A percentile compares a stretch with the other conserved stretches of the same genome.
phyloP scores from a whole-genome alignment of 805 yeast species.

The Jamesozyma spencerorum region DNA sequence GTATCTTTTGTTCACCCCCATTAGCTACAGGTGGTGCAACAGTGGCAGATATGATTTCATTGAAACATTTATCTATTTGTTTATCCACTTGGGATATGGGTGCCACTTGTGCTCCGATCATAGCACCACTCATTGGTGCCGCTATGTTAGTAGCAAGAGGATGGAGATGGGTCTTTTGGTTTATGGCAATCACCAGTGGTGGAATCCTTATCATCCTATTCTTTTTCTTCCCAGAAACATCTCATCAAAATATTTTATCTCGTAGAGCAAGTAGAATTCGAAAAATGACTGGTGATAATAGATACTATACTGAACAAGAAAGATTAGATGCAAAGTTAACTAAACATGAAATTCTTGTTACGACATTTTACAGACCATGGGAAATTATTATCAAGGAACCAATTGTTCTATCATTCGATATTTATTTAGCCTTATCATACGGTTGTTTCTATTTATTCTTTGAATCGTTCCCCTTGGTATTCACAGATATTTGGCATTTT shows the following conservation, averaged over 20 bases:
- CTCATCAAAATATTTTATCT: conserved; percentile 35
- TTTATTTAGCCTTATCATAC: conserved; percentile 44
- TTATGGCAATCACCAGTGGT: conserved; percentile 32
- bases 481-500: conserved; percentile 37
- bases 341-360: conserved; percentile 16
- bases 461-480: conserved; percentile 55
- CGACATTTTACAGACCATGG: conserved; percentile 40
- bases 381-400: conserved; percentile 46
- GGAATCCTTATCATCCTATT: conserved; percentile 28
- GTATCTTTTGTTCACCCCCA: conserved; percentile 48
- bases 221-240: conserved; percentile 43
- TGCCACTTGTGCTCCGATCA: conserved; percentile 45
- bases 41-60: conserved; percentile 39
- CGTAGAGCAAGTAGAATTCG: conserved; percentile 40
- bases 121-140: conserved; percentile 52
- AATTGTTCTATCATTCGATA: conserved; percentile 42
- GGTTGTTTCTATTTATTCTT: conserved; percentile 47
- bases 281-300: conserved; percentile 40
- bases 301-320: conserved; percentile 36
- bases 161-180: conserved; percentile 53
- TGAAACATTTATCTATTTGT: conserved; percentile 38
- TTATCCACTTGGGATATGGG: conserved; percentile 46
- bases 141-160: conserved; percentile 38
- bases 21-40: conserved; percentile 53
- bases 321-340: conserved; percentile 24